Conservation (phyloP, 768 basidiomycete genomes). For the Pisolithus marmoratus region DNA sequence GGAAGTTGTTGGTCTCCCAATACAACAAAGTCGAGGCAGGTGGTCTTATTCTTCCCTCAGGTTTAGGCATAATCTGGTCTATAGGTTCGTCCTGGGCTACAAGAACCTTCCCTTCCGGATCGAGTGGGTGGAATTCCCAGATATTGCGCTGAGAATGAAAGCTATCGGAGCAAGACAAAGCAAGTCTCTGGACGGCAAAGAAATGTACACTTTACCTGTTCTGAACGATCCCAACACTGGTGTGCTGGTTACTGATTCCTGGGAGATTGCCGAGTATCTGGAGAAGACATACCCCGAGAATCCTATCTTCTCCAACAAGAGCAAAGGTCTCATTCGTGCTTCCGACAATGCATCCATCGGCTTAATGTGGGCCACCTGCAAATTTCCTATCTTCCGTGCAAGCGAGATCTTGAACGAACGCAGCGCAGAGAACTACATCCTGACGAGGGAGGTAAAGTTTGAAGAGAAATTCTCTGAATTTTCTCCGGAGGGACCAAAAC, state of each 20-base stretch:
- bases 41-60: background rate
- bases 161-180: constrained; percentile 21
- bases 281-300: constrained; percentile 31
- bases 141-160: constrained; percentile 21
- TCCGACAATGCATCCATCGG: constrained; percentile 5
- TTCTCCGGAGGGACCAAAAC: constrained; percentile 29
- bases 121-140: constrained; percentile 30
- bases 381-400: constrained; percentile 16
- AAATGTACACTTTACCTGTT: constrained; percentile 28
- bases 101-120: constrained; percentile 31
- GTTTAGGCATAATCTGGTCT: background rate
- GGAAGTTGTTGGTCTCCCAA: constrained; percentile 33
- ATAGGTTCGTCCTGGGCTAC: constrained; percentile 27
- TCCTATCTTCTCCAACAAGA: constrained; percentile 19
- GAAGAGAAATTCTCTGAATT: constrained; percentile 33
- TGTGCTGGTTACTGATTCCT: constrained; percentile 25
- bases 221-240: constrained; percentile 29
- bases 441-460: constrained; percentile 27
- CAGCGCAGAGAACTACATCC: constrained; percentile 35
- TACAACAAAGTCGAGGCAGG: constrained; percentile 32
- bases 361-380: constrained; percentile 1
- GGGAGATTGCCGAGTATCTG: constrained; percentile 32
- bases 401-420: constrained; percentile 26
- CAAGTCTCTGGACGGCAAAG: constrained; percentile 13
- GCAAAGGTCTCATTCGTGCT: constrained; percentile 17